A percentile compares a stretch with the other conserved stretches of the same genome.
phyloP scores from a whole-genome alignment of 345 rosid genomes.

The Heritiera fomes region DNA sequence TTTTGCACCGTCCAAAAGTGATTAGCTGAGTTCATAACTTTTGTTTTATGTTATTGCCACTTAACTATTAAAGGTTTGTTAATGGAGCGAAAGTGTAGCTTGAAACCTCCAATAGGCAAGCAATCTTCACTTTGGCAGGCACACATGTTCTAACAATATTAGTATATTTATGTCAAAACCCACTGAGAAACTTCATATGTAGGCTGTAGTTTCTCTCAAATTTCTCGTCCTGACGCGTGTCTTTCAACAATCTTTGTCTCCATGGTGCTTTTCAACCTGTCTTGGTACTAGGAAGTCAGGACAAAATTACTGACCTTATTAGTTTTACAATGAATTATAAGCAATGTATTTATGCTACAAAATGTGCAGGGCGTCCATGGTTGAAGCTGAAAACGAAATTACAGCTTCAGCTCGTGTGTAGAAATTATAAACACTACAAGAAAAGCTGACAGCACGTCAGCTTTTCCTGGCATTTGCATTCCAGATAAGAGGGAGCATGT shows the following conservation, averaged over 20 bases:
- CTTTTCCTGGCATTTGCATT: not conserved
- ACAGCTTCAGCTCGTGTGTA: not conserved
- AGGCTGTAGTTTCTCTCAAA: not conserved
- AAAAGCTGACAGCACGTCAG: conserved; percentile 9
- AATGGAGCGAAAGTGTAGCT: not conserved
- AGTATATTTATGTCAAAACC: not conserved
- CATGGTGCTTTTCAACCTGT: conserved; percentile 5
- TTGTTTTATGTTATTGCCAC: not conserved
- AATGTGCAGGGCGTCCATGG: not conserved
- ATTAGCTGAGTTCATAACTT: conserved; percentile 2
- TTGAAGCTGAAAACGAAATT: not conserved
- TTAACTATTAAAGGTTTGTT: not conserved
- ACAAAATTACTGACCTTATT: not conserved
- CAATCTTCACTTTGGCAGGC: conserved; percentile 8
- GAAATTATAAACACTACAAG: not conserved
- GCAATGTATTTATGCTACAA: not conserved
- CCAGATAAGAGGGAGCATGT: conserved; percentile 29
- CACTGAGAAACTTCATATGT: conserved; percentile 1
- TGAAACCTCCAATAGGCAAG: not conserved
- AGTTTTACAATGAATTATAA: not conserved
- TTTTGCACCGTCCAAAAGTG: conserved; percentile 20
- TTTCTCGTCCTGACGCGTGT: not conserved
- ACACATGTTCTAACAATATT: not conserved
- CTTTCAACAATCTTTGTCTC: conserved; percentile 9
- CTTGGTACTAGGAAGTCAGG: not conserved